Percentiles rank a stretch among this genome's conserved stretches.
Evolutionary conservation across 192 early-diverging fungal species (phyloP).

Genomic region (Coemansia sp.): DNA sequence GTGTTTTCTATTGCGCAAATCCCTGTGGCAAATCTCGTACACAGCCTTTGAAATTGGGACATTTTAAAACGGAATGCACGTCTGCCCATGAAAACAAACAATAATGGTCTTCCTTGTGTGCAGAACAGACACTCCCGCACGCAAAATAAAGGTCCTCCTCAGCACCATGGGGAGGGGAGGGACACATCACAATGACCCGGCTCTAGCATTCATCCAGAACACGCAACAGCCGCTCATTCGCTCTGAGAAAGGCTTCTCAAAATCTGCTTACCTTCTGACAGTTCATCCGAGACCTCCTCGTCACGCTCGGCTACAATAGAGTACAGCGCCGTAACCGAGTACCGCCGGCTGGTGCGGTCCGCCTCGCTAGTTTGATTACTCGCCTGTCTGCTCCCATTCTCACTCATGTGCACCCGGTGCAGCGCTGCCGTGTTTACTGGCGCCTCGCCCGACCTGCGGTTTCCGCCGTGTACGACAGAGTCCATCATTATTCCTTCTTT

Average conservation of each 20-base stretch:
- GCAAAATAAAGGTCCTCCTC: too few relatives aligned
- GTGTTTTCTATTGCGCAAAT: neutral
- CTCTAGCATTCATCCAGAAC: neutral
- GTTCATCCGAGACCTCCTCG: constrained; percentile 88
- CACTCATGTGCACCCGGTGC: constrained; percentile 21
- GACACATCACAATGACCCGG: neutral
- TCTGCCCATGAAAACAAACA: neutral
- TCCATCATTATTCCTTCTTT: constrained; percentile 26
- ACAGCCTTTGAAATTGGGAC: neutral
- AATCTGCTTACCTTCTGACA: constrained; percentile 68
- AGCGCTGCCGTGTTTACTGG: constrained; percentile 15
- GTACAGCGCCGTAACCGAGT: constrained; percentile 69
- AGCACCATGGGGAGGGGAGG: neutral
- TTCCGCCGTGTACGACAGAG: constrained; percentile 35
- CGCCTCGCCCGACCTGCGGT: constrained; percentile 25
- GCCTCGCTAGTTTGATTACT: constrained; percentile 28
- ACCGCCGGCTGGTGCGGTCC: constrained; percentile 63
- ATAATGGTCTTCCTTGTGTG: neutral
- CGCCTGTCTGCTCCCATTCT: constrained; percentile 23
- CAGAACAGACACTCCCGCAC: neutral
- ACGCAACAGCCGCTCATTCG: neutral
- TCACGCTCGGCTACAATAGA: constrained; percentile 90
- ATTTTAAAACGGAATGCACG: neutral
- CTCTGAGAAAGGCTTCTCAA: neutral
- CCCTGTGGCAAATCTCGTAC: neutral